Percentiles rank a stretch among this genome's conserved stretches.
These are phyloP conservation scores for Linnemannia schmuckeri DNA, from an alignment of 192 early-diverging fungal genomes.

Conservation along the genomic window DNA sequence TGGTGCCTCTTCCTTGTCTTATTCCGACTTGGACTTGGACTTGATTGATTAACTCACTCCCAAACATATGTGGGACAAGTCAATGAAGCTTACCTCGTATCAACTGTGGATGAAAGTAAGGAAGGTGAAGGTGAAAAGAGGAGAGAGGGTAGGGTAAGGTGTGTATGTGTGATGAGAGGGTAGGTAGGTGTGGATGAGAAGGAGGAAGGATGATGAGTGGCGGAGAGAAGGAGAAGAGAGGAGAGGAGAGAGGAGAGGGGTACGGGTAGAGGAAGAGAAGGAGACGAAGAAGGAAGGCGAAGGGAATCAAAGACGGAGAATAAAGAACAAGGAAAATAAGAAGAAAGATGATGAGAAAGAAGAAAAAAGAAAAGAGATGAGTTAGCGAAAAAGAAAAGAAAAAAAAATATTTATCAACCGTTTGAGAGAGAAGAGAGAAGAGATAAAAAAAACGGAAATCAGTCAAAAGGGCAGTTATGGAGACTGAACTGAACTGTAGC, in stretches of 20 bases:
- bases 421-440: conserved; percentile 5
- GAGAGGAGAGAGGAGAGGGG: background rate
- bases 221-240: conserved; percentile 1
- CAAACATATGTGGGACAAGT: background rate
- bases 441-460: conserved; percentile 7
- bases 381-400: background rate
- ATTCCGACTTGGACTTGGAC: background rate
- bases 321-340: background rate
- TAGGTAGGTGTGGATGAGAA: background rate
- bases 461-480: background rate
- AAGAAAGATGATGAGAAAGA: conserved; percentile 8
- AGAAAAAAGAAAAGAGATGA: background rate
- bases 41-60: background rate
- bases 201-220: background rate
- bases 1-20: too few species aligned
- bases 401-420: background rate
- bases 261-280: background rate
- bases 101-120: background rate
- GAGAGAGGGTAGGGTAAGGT: background rate
- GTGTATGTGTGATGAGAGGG: background rate
- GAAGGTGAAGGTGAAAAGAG: conserved; percentile 1
- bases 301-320: background rate
- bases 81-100: background rate
- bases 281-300: background rate
- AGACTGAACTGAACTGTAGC: background rate